These are phyloP conservation scores for Pichia pseudocactophila DNA, from an alignment of 805 yeast species.

Conservation along the genomic window DNA sequence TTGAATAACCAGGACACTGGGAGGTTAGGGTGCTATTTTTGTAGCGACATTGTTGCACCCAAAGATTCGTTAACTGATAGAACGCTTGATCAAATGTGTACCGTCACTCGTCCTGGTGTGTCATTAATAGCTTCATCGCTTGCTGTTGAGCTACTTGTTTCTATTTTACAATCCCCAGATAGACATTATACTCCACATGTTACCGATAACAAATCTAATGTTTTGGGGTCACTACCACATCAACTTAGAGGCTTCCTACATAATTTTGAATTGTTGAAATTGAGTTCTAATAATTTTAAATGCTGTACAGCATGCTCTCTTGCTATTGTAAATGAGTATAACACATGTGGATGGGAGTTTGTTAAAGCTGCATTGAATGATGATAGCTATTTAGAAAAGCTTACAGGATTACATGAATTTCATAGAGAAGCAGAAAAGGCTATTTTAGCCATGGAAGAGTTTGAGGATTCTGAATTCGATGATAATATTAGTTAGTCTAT, in stretches of 20 bases:
- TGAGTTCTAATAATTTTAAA: slow-evolving; percentile 63
- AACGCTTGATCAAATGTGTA: slow-evolving; percentile 96
- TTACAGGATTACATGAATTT: slow-evolving; percentile 71
- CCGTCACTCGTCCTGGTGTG: slow-evolving; percentile 95
- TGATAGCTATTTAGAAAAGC: slow-evolving; percentile 55
- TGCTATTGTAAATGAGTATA: slow-evolving; percentile 44
- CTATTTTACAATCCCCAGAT: slow-evolving; percentile 59
- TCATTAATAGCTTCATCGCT: slow-evolving; percentile 80
- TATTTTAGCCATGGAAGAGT: slow-evolving; percentile 29
- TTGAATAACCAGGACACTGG: slow-evolving; percentile 22
- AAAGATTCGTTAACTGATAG: slow-evolving; percentile 78
- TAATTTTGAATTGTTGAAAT: slow-evolving; percentile 51
- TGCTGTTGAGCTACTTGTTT: slow-evolving; percentile 76
- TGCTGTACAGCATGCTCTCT: slow-evolving; percentile 84
- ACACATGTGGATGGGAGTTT: slow-evolving; percentile 67
- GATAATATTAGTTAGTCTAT: not conserved
- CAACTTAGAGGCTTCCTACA: slow-evolving; percentile 84
- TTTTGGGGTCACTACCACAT: slow-evolving; percentile 74
- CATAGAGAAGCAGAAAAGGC: slow-evolving; percentile 62
- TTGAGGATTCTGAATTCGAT: slow-evolving; percentile 21
- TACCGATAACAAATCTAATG: slow-evolving; percentile 22
- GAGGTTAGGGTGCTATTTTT: slow-evolving; percentile 85
- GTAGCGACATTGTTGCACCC: slow-evolving; percentile 95
- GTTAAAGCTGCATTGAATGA: slow-evolving; percentile 62
- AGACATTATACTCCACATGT: slow-evolving; percentile 34